Evolutionary conservation across 805 yeast species (phyloP).

Genomic region (Pichia paraexigua): DNA sequence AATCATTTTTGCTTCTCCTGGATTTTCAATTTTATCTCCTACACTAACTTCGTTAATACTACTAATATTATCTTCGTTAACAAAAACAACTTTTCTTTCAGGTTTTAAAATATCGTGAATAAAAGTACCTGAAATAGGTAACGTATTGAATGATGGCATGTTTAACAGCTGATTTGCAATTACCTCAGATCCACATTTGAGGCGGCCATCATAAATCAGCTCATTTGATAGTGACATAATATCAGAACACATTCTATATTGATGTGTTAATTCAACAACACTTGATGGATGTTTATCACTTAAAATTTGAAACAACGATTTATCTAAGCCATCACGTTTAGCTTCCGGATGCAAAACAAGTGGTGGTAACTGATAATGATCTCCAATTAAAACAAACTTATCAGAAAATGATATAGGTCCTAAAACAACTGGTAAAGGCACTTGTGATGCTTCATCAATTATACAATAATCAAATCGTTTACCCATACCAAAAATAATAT

Average conservation of each 20-base stretch:
- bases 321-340: constrained; percentile 52
- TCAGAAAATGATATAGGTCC: constrained; percentile 80
- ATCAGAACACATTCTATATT: constrained; percentile 89
- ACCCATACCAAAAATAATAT: constrained; percentile 47
- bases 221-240: constrained; percentile 77
- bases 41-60: constrained; percentile 42
- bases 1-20: constrained; percentile 61
- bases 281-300: constrained; percentile 67
- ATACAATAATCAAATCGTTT: constrained; percentile 82
- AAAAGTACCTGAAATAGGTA: constrained; percentile 14
- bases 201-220: constrained; percentile 64
- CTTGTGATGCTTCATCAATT: constrained; percentile 94
- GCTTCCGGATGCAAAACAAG: constrained; percentile 67
- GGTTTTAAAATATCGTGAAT: constrained; percentile 39
- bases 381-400: constrained; percentile 90
- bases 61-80: constrained; percentile 67
- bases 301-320: constrained; percentile 67
- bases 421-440: constrained; percentile 80
- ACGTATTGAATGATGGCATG: constrained; percentile 36
- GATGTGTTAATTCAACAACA: constrained; percentile 70
- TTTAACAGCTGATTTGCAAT: constrained; percentile 54
- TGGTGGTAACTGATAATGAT: constrained; percentile 90
- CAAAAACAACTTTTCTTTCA: constrained; percentile 57
- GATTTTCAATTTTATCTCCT: constrained; percentile 68
- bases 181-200: constrained; percentile 62